These are phyloP conservation scores for Psidium guajava DNA, from an alignment of 345 rosid genomes.

Conservation along the genomic window DNA sequence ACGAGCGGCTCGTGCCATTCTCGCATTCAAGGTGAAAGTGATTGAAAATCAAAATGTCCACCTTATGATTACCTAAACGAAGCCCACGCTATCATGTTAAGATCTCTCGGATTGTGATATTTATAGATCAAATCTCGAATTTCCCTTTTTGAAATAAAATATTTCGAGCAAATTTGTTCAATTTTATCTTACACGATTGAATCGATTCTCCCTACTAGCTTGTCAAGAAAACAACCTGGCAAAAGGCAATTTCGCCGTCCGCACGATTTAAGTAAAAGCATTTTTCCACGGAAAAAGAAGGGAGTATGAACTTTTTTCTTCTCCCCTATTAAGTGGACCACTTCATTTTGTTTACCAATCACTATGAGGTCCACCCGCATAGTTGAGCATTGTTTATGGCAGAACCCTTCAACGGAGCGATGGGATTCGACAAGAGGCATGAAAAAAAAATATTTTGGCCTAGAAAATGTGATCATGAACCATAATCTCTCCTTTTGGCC, in stretches of 20 bases:
- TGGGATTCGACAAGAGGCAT: too few relatives aligned
- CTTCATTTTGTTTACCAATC: background rate
- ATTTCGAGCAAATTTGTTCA: accelerated
- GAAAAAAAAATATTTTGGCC: background rate
- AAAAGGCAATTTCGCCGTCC: background rate
- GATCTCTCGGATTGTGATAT: accelerated
- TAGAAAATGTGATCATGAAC: background rate
- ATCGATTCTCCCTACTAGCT: background rate
- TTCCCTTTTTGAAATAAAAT: background rate
- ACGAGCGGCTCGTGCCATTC: accelerated
- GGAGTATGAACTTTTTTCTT: background rate
- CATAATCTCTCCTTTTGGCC: background rate
- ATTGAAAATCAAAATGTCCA: background rate
- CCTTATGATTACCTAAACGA: accelerated
- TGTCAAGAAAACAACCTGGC: background rate
- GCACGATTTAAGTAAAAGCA: accelerated
- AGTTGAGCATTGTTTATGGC: too few relatives aligned
- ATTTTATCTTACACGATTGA: background rate
- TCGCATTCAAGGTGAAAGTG: background rate
- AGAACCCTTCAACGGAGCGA: too few relatives aligned
- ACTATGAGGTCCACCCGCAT: too few relatives aligned
- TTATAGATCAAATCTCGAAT: accelerated
- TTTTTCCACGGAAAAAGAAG: background rate
- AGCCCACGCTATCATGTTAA: background rate
- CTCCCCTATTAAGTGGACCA: background rate